Percentiles rank a stretch among this genome's conserved stretches.
These are phyloP conservation scores for Oehlia diaphana DNA, from an alignment of 192 early-diverging fungal genomes.

Conservation along the genomic window DNA sequence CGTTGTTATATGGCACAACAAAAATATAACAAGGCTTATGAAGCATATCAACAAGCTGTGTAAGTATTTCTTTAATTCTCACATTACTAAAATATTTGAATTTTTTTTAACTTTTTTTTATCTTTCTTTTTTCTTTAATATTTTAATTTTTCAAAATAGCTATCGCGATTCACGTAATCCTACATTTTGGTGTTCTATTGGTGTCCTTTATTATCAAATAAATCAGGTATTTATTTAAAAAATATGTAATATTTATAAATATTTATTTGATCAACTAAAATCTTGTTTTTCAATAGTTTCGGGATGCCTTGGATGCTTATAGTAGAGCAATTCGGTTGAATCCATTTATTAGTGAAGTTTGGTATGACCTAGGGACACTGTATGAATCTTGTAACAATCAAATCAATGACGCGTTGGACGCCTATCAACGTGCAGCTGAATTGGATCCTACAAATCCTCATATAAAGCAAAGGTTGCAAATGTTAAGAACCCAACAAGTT, in stretches of 20 bases:
- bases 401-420: constrained; percentile 93
- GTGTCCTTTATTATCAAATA: constrained; percentile 96
- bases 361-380: constrained; percentile 95
- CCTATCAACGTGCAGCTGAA: constrained; percentile 90
- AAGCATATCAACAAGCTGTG: constrained; percentile 97
- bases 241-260: background rate
- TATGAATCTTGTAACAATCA: constrained; percentile 99
- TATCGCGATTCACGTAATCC: constrained; percentile 91
- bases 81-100: background rate
- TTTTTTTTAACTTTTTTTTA: background rate
- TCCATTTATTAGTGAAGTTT: constrained; percentile 94
- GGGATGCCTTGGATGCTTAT: constrained; percentile 97
- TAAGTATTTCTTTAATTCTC: constrained; percentile 8
- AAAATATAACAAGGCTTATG: constrained; percentile 94
- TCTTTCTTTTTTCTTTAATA: too few relatives aligned
- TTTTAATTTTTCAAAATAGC: background rate
- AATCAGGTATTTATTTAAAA: constrained; percentile 59
- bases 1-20: constrained; percentile 96
- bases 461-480: constrained; percentile 77
- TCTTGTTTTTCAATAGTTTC: constrained; percentile 53
- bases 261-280: background rate
- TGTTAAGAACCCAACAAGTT: constrained; percentile 34
- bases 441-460: constrained; percentile 86
- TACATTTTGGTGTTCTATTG: constrained; percentile 99
- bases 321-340: constrained; percentile 91